Evolutionary conservation across 768 basidiomycete species (phyloP).

Genomic region (Termitomyces titanicus): DNA sequence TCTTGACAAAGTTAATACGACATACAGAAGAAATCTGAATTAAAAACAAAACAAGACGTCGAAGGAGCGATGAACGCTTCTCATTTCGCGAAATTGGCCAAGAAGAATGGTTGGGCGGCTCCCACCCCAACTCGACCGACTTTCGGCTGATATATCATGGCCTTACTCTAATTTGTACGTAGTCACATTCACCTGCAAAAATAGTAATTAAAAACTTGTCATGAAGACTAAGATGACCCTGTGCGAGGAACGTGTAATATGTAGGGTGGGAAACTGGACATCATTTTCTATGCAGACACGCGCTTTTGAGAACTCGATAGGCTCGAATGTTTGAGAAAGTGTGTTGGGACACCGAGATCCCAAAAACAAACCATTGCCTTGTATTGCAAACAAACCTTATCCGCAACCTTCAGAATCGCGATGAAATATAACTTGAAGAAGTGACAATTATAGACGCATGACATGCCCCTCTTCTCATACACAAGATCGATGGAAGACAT

Average conservation of each 20-base stretch:
- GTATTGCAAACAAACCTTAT: no score
- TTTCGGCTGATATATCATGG: neutral
- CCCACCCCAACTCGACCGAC: conserved; percentile 20
- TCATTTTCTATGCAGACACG: no score
- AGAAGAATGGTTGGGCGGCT: conserved; percentile 21
- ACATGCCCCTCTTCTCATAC: neutral
- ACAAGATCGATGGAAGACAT: neutral
- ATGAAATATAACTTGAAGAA: no score
- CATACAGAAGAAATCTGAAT: neutral
- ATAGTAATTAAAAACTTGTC: no score
- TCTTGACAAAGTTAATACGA: neutral
- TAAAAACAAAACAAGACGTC: neutral
- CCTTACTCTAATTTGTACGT: neutral
- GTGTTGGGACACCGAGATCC: no score
- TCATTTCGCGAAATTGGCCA: conserved; percentile 16
- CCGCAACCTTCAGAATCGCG: no score
- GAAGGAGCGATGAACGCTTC: conserved; percentile 8
- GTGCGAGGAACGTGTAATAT: neutral
- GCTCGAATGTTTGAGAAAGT: no score
- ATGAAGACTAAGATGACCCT: neutral
- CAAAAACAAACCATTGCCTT: no score
- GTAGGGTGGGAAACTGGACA: no score
- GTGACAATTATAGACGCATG: no score
- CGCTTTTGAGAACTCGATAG: no score
- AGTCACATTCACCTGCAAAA: neutral